A percentile compares a stretch with the other conserved stretches of the same genome.
Conservation (phyloP, 169 alveolate species). For the Toxoplasma gondii region DNA sequence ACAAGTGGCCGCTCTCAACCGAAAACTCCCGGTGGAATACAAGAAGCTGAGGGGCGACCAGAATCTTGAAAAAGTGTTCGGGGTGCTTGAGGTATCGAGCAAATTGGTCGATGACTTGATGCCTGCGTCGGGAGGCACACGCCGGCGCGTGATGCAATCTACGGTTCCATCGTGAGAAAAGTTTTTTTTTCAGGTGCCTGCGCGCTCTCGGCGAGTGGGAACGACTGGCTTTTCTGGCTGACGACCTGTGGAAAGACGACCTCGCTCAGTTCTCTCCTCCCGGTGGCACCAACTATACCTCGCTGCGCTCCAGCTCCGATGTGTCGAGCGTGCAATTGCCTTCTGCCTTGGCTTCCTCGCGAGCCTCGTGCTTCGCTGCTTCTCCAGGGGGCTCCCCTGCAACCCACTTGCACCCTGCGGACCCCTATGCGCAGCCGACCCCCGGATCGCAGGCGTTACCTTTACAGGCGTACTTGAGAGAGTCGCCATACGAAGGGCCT, state of each 20-base stretch:
- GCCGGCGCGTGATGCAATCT: no score
- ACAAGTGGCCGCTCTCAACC: no score
- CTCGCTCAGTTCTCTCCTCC: not conserved
- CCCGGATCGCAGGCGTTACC: not conserved
- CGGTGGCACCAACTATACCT: not conserved
- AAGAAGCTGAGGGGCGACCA: no score
- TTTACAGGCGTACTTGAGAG: no score
- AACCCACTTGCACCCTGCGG: not conserved
- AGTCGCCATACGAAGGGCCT: not conserved
- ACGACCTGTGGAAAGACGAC: conserved; percentile 2
- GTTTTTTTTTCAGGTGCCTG: conserved; percentile 25
- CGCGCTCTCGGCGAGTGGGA: conserved; percentile 56
- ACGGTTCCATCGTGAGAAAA: no score
- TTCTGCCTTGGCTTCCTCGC: not conserved
- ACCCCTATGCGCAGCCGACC: not conserved
- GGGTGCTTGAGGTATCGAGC: no score
- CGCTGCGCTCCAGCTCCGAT: not conserved
- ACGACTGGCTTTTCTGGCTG: conserved; percentile 26
- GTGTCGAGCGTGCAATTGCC: not conserved
- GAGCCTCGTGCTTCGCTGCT: not conserved
- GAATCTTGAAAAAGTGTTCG: no score
- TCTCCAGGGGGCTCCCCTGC: not conserved
- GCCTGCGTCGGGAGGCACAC: no score
- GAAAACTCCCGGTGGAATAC: no score
- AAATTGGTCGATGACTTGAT: no score